These are phyloP conservation scores for Saturnispora serradocipensis DNA, from an alignment of 805 yeast genomes.

Conservation along the genomic window DNA sequence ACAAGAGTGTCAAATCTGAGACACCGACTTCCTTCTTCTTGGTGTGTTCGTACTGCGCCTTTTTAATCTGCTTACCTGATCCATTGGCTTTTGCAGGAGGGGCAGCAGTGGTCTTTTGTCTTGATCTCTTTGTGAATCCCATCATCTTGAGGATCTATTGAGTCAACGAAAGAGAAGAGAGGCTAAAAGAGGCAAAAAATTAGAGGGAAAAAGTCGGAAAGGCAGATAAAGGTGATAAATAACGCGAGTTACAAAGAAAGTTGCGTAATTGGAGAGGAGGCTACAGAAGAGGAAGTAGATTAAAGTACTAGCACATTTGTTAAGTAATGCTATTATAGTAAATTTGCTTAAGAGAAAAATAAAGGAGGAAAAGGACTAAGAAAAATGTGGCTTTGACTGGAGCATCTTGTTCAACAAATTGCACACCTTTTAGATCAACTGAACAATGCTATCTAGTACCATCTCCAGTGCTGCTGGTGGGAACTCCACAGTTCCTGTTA, in stretches of 20 bases:
- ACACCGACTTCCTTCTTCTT: conserved; percentile 98
- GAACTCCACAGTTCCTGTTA: conserved; percentile 61
- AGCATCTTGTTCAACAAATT: background rate
- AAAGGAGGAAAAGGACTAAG: background rate
- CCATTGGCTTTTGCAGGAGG: conserved; percentile 20
- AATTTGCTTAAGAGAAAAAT: too few relatives aligned
- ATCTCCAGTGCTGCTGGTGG: conserved; percentile 24
- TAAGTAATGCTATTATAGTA: background rate
- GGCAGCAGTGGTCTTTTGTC: conserved; percentile 39
- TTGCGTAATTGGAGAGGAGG: background rate
- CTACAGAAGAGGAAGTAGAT: background rate
- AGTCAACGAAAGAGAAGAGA: background rate
- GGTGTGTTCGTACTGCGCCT: conserved; percentile 81
- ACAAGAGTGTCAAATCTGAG: conserved; percentile 81
- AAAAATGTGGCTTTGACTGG: background rate
- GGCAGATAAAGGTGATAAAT: background rate
- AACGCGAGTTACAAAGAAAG: background rate
- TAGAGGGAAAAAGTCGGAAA: background rate
- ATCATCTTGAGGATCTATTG: conserved; percentile 4
- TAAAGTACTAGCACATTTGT: background rate
- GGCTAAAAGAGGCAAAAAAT: background rate
- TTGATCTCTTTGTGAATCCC: conserved; percentile 36
- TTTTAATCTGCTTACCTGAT: conserved; percentile 44
- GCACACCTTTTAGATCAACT: background rate
- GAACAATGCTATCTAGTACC: background rate